Conservation (phyloP, 345 rosid species). For the Psidium guajava region DNA sequence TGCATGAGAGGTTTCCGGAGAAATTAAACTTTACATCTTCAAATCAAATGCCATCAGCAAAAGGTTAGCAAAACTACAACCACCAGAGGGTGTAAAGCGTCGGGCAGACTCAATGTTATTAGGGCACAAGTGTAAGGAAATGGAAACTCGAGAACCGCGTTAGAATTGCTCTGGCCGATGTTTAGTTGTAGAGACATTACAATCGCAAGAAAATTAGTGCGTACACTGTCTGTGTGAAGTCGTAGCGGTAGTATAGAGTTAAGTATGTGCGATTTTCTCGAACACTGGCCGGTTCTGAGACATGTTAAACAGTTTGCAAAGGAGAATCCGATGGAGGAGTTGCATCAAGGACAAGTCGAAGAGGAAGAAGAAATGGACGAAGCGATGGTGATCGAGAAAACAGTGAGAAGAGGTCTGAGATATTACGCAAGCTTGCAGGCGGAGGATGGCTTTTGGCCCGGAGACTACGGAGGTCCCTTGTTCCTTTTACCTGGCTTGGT, state of each 20-base stretch:
- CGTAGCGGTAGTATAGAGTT: neutral
- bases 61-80: neutral
- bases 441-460: conserved; percentile 74
- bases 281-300: neutral
- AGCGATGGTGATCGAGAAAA: conserved; percentile 10
- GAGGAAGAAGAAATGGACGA: conserved; percentile 13
- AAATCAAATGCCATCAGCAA: neutral
- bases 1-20: neutral
- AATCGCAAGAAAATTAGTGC: neutral
- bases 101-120: neutral
- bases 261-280: neutral
- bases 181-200: neutral
- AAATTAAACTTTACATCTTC: neutral
- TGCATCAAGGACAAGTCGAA: neutral
- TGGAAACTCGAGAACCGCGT: neutral
- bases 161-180: neutral
- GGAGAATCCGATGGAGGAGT: conserved; percentile 7
- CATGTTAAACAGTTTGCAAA: conserved; percentile 15
- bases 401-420: conserved; percentile 31
- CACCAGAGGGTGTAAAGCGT: neutral
- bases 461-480: conserved; percentile 75
- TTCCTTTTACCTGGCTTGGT: conserved; percentile 67
- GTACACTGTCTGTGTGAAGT: neutral
- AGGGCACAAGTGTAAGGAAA: neutral
- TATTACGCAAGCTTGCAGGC: conserved; percentile 47